Evolutionary conservation across 1,139 yeast genomes (phyloP).

Genomic region (Candida albicans): DNA sequence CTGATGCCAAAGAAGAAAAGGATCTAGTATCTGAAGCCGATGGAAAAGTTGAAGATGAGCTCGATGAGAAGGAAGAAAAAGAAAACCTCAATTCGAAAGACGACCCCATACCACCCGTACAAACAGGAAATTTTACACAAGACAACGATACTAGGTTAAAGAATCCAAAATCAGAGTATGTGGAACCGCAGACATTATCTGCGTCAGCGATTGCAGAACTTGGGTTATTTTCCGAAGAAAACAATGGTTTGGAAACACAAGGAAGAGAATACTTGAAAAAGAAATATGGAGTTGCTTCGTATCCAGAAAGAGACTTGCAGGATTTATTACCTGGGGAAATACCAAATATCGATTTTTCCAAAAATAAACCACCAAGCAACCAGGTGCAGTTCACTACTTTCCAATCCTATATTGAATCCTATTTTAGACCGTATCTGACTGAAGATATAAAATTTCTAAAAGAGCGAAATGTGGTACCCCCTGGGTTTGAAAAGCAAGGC

Average conservation of each 20-base stretch:
- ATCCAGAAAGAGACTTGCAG: constrained; percentile 75
- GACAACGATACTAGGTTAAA: constrained; percentile 60
- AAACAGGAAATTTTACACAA: constrained; percentile 47
- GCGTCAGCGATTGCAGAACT: constrained; percentile 61
- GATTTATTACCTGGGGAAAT: constrained; percentile 82
- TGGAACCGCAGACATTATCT: constrained; percentile 69
- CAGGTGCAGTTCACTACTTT: constrained; percentile 93
- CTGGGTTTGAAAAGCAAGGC: constrained; percentile 44
- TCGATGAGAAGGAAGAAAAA: constrained; percentile 12
- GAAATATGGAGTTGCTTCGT: constrained; percentile 86
- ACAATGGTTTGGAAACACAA: constrained; percentile 53
- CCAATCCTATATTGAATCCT: constrained; percentile 82
- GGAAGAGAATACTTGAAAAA: constrained; percentile 74
- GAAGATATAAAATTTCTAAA: constrained; percentile 79
- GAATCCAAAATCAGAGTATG: constrained; percentile 80
- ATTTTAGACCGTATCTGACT: constrained; percentile 70
- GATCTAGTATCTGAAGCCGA: constrained; percentile 3
- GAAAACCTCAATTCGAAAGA: constrained; percentile 25
- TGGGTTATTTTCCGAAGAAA: constrained; percentile 65
- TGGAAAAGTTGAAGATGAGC: constrained; percentile 9
- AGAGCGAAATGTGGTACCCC: constrained; percentile 58
- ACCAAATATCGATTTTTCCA: constrained; percentile 85
- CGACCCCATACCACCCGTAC: constrained; percentile 46
- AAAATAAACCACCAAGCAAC: constrained; percentile 76
- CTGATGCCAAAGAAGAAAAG: constrained; percentile 12